Evolutionary conservation across 257 asterid species (phyloP).

Genomic region (Solanum sejunctum): DNA sequence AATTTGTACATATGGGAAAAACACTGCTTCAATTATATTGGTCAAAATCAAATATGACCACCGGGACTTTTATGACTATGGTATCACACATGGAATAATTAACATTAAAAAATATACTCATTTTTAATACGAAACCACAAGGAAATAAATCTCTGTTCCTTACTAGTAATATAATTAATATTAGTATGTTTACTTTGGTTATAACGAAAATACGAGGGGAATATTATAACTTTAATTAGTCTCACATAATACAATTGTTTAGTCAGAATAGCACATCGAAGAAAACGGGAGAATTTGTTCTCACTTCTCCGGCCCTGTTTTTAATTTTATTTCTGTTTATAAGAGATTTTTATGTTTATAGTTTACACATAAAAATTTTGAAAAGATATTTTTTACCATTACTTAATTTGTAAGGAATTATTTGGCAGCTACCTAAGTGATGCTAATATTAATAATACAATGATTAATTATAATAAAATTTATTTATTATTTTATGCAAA

Average conservation of each 20-base stretch:
- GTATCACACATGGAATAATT: neutral
- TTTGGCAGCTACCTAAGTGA: neutral
- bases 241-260: neutral
- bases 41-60: neutral
- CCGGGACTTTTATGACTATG: neutral
- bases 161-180: neutral
- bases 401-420: neutral
- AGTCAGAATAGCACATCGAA: neutral
- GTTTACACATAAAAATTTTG: neutral
- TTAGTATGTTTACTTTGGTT: neutral
- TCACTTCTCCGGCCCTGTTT: neutral
- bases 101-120: neutral
- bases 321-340: neutral
- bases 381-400: neutral
- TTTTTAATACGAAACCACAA: neutral
- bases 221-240: neutral
- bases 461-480: neutral
- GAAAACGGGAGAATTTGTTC: neutral
- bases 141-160: neutral
- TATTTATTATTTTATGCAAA: neutral
- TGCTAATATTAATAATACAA: neutral
- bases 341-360: neutral
- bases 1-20: neutral
- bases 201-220: neutral
- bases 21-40: neutral